A percentile compares a stretch with the other conserved stretches of the same genome.
phyloP scores from a whole-genome alignment of 805 yeast species.

The Maudiozyma serrabonitensis region DNA sequence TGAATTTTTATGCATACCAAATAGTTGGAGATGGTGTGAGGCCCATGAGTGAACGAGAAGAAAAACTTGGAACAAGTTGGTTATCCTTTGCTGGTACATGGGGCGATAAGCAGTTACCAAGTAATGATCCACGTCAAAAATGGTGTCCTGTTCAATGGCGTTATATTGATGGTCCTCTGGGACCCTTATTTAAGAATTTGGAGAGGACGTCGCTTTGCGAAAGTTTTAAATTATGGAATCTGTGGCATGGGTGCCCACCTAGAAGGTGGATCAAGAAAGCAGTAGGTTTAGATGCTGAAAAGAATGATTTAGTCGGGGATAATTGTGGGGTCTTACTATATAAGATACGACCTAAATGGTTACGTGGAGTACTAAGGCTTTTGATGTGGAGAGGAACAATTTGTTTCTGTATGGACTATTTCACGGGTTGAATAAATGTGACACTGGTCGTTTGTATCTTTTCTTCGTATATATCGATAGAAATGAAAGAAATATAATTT shows the following conservation, averaged over 20 bases:
- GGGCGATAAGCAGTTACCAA: slow-evolving; percentile 73
- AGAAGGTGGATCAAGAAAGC: slow-evolving; percentile 70
- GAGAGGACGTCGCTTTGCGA: slow-evolving; percentile 68
- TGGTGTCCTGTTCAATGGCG: slow-evolving; percentile 87
- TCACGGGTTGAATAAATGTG: slow-evolving; percentile 21
- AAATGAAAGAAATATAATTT: no score
- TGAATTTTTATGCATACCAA: slow-evolving; percentile 65
- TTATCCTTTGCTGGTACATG: slow-evolving; percentile 71
- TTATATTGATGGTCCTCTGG: slow-evolving; percentile 87
- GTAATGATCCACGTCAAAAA: slow-evolving; percentile 67
- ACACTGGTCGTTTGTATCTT: no score
- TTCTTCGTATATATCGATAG: no score
- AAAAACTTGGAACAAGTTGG: slow-evolving; percentile 53
- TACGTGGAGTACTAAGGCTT: slow-evolving; percentile 39
- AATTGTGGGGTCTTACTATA: slow-evolving; percentile 63
- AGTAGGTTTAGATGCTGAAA: slow-evolving; percentile 62
- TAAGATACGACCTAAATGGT: slow-evolving; percentile 41
- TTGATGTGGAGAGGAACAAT: slow-evolving; percentile 55
- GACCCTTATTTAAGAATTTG: slow-evolving; percentile 76
- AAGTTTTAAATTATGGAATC: slow-evolving; percentile 86
- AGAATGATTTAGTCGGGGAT: slow-evolving; percentile 55
- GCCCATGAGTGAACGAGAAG: slow-evolving; percentile 28
- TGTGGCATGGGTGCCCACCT: slow-evolving; percentile 73
- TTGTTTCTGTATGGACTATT: slow-evolving; percentile 43
- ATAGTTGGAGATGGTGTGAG: slow-evolving; percentile 49